These are phyloP conservation scores for Platanthera zijinensis DNA, from an alignment of 106 monocot species.

Conservation along the genomic window DNA sequence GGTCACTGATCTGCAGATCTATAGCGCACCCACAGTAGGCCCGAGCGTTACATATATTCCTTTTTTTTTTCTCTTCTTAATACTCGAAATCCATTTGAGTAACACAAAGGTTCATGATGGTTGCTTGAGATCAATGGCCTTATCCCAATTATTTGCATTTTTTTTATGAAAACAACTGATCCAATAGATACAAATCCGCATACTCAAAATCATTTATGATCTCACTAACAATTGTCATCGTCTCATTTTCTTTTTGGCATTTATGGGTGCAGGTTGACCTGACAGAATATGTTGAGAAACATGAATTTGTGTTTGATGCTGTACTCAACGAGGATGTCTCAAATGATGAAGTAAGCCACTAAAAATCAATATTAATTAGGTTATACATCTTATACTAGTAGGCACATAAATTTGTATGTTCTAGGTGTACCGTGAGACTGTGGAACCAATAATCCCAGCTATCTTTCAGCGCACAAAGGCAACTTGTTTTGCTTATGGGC, in stretches of 20 bases:
- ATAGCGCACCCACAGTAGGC: too few species aligned
- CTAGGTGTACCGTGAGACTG: conserved; percentile 77
- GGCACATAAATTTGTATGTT: not conserved
- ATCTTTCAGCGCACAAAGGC: conserved; percentile 80
- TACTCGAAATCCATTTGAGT: too few species aligned
- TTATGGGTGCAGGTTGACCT: conserved; percentile 60
- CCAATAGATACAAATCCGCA: not conserved
- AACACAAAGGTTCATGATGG: too few species aligned
- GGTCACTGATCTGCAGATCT: too few species aligned
- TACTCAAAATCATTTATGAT: not conserved
- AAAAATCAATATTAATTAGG: not conserved
- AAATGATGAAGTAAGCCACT: conserved; percentile 15
- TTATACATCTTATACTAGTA: not conserved
- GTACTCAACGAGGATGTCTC: conserved; percentile 25
- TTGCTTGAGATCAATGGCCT: too few species aligned
- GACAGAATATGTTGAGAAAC: conserved; percentile 97
- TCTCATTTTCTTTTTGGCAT: not conserved
- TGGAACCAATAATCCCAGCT: conserved; percentile 74
- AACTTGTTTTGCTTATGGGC: conserved; percentile 96
- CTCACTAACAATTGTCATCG: not conserved
- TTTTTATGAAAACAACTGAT: too few species aligned
- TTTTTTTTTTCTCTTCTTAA: too few species aligned
- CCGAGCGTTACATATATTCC: too few species aligned
- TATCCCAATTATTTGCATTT: too few species aligned
- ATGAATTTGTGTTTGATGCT: conserved; percentile 71